Percentiles rank a stretch among this genome's conserved stretches.
These are phyloP conservation scores for Rosa persica DNA, from an alignment of 306 rosid genomes.

Conservation along the genomic window DNA sequence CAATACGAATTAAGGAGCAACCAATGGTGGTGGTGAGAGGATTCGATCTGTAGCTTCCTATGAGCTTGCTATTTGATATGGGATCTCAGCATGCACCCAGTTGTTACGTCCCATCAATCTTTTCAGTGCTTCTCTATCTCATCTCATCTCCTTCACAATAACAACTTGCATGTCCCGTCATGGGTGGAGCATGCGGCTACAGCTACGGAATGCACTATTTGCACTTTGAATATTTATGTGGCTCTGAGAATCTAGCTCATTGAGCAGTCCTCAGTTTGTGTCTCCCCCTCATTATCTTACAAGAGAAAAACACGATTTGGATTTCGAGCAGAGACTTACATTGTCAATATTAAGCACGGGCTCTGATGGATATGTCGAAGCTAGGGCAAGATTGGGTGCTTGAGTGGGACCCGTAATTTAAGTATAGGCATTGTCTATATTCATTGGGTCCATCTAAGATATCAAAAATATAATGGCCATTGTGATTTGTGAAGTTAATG, in stretches of 20 bases:
- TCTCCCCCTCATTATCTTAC: background rate
- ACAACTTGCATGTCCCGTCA: constrained; percentile 30
- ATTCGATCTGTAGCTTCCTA: constrained; percentile 10
- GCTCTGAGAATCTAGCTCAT: constrained; percentile 20
- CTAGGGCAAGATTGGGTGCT: constrained; percentile 22
- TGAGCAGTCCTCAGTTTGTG: constrained; percentile 10
- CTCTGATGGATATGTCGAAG: constrained; percentile 16
- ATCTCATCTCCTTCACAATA: constrained; percentile 7
- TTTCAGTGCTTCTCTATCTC: constrained; percentile 39
- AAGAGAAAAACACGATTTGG: constrained; percentile 19
- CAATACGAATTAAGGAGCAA: constrained; percentile 24
- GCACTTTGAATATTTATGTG: constrained; percentile 27
- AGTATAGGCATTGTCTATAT: constrained; percentile 22
- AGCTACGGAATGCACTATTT: constrained; percentile 1
- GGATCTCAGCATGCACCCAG: constrained; percentile 29
- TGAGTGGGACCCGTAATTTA: constrained; percentile 42
- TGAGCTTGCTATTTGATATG: constrained; percentile 9
- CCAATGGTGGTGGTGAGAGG: constrained; percentile 3
- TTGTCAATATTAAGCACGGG: constrained; percentile 27
- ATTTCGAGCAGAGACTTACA: background rate
- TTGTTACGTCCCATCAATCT: constrained; percentile 42
- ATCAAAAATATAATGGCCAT: constrained; percentile 34
- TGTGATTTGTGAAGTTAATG: constrained; percentile 41
- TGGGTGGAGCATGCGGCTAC: constrained; percentile 30
- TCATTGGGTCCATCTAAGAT: constrained; percentile 44